Evolutionary conservation across 163 green algal genomes (phyloP), one percentile per base, ranked within the genome.

Genomic region (Scenedesmus sp.): DNA sequence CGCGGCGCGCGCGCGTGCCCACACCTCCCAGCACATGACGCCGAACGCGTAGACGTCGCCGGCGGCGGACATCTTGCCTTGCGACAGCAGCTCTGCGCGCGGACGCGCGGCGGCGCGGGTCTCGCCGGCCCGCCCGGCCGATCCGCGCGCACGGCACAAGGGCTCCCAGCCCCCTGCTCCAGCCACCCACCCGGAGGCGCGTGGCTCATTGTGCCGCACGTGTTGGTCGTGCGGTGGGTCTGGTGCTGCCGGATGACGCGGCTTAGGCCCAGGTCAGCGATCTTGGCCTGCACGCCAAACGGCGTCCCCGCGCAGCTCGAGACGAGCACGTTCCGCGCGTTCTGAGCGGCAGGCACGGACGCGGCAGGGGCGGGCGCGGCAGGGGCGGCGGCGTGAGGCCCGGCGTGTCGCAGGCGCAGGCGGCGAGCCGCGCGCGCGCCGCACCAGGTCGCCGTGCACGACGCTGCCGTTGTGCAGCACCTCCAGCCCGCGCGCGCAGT

Each of bases 261-360:
- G 13, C 60, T 73, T n/a, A 93, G 60, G 3, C 88, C 88, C 79
- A 93, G 89, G 67, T 93, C 88, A 48, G 80, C 0, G 18, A 91
- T 77, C 84, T 93, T 92, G 82, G 81, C 86, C 63, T 85, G 74
- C 17, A 51, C 24, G 42, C 70, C 70, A 53, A 29, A 50, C 2
- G 4, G 10, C 7, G 28, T 44, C 6, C 1, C 3, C 2, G 26
- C 5, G 44, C 57, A 54, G 42, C 57, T 70, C 44, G 28, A n/a
- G 14, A 78, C 57, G 26, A 78, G 57, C 57, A 78, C 70, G 31
- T 78, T 78, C 13, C 69, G 53, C 2, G 69, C 54, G 34, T 77
- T 77, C 69, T 77, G 67, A 50, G 44, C 13, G 36, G 54, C 39
- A 57, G 31, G 26, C n/a, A 36, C 60, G 22, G 3, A 44, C 7